Conservation (phyloP, 768 basidiomycete genomes). For the Suillus tomentosus region DNA sequence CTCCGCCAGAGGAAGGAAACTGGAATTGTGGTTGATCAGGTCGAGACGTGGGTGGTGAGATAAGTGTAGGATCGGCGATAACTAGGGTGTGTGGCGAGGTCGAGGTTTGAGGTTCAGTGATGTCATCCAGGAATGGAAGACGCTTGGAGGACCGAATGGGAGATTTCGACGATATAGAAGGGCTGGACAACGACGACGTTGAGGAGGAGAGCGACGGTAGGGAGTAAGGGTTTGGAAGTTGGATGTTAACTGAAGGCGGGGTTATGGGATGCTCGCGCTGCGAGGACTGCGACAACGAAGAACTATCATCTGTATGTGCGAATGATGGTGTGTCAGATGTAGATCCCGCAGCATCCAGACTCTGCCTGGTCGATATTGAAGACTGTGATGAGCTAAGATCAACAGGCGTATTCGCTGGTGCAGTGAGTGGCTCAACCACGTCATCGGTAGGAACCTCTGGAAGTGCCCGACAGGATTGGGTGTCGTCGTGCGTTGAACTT, state of each 20-base stretch:
- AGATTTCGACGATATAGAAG: slow-evolving; percentile 50
- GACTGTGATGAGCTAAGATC: slow-evolving; percentile 7
- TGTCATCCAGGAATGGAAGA: slow-evolving; percentile 38
- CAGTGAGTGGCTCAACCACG: neutral
- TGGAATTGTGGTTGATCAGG: slow-evolving; percentile 19
- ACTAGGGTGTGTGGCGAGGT: slow-evolving; percentile 28
- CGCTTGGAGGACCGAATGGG: slow-evolving; percentile 37
- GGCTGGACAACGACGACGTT: slow-evolving; percentile 60
- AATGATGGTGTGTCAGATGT: slow-evolving; percentile 26
- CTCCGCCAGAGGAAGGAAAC: slow-evolving; percentile 46
- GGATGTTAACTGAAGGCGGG: slow-evolving; percentile 35
- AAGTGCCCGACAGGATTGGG: slow-evolving; percentile 25
- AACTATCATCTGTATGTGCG: slow-evolving; percentile 32
- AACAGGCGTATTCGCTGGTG: slow-evolving; percentile 8
- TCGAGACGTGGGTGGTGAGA: slow-evolving; percentile 27
- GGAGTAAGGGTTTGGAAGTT: slow-evolving; percentile 26
- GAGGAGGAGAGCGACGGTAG: slow-evolving; percentile 59
- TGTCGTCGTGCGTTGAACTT: slow-evolving; percentile 15
- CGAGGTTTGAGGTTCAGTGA: slow-evolving; percentile 27
- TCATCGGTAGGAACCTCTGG: slow-evolving; percentile 27
- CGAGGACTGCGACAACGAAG: slow-evolving; percentile 35
- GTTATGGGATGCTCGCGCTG: slow-evolving; percentile 35
- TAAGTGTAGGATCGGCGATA: slow-evolving; percentile 33
- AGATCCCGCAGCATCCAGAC: slow-evolving; percentile 16
- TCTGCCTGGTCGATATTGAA: slow-evolving; percentile 7